Percentiles rank a stretch among this genome's conserved stretches.
Conservation (phyloP, 78 protist genomes). For the Neovahlkampfia damariscottae region DNA sequence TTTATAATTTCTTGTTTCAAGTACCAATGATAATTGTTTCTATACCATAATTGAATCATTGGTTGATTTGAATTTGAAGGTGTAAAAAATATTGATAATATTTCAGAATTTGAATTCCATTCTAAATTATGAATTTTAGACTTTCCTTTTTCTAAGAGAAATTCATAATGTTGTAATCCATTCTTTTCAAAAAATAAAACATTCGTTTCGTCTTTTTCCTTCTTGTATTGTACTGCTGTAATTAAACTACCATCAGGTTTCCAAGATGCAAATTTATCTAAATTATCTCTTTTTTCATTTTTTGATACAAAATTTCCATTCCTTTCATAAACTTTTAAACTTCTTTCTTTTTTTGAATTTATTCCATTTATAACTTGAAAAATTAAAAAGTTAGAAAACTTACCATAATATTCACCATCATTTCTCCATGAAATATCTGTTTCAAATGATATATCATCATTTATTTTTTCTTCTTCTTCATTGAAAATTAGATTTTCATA, state of each 20-base stretch:
- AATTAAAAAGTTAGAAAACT: too few relatives aligned
- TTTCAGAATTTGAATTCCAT: conserved; percentile 15
- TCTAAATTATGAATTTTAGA: neutral
- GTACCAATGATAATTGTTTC: conserved; percentile 29
- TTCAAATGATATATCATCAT: neutral
- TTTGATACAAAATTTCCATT: neutral
- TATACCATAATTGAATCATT: neutral
- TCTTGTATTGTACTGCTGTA: conserved; percentile 8
- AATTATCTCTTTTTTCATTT: neutral
- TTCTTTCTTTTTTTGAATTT: neutral
- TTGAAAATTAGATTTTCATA: neutral
- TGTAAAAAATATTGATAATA: neutral
- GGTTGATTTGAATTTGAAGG: neutral
- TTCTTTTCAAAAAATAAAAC: conserved; percentile 24
- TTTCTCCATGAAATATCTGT: neutral
- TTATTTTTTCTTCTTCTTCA: neutral
- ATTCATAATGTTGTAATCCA: conserved; percentile 30
- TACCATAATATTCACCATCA: too few relatives aligned
- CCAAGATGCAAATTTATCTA: neutral
- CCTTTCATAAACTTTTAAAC: neutral
- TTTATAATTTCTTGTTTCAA: neutral
- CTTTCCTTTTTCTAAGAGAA: conserved; percentile 8
- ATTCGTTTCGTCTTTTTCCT: neutral
- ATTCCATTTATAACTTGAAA: neutral
- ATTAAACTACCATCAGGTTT: conserved; percentile 10